These are phyloP conservation scores for Flaveria sonorensis DNA, from an alignment of 129 eudicot species.

Conservation along the genomic window DNA sequence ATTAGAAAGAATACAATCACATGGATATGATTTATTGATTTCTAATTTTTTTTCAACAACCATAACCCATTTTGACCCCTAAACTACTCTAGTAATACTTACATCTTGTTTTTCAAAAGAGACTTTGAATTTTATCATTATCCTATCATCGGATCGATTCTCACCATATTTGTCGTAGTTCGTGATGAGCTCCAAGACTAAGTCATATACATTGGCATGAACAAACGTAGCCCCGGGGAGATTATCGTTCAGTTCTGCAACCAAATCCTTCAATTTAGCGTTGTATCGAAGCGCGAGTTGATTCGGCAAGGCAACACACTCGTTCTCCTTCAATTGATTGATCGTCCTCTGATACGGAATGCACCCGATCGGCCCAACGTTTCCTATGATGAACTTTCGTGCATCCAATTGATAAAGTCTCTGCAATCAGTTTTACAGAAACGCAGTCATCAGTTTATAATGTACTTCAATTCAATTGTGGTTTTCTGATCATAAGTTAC, in stretches of 20 bases:
- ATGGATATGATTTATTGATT: no score
- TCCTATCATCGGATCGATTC: neutral
- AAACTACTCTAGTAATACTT: no score
- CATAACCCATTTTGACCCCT: no score
- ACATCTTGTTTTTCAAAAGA: no score
- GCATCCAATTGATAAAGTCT: constrained; percentile 89
- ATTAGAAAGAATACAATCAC: no score
- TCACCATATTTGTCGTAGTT: constrained; percentile 81
- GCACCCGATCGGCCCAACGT: constrained; percentile 97
- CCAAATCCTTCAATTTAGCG: constrained; percentile 64
- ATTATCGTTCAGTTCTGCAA: constrained; percentile 61
- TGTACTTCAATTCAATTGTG: neutral
- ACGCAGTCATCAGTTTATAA: neutral
- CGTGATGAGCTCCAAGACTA: constrained; percentile 90
- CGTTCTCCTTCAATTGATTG: constrained; percentile 59
- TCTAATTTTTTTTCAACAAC: no score
- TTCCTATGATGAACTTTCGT: constrained; percentile 77
- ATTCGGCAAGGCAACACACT: constrained; percentile 86
- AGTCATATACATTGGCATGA: constrained; percentile 79
- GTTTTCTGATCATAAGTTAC: neutral
- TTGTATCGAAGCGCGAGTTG: constrained; percentile 78
- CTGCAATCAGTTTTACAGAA: constrained; percentile 40
- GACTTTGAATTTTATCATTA: no score
- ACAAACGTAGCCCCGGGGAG: constrained; percentile 87
- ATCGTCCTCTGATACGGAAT: constrained; percentile 95